These are phyloP conservation scores for Aspergillus panamensis DNA, from an alignment of 495 filamentous ascomycete genomes.

Conservation along the genomic window DNA sequence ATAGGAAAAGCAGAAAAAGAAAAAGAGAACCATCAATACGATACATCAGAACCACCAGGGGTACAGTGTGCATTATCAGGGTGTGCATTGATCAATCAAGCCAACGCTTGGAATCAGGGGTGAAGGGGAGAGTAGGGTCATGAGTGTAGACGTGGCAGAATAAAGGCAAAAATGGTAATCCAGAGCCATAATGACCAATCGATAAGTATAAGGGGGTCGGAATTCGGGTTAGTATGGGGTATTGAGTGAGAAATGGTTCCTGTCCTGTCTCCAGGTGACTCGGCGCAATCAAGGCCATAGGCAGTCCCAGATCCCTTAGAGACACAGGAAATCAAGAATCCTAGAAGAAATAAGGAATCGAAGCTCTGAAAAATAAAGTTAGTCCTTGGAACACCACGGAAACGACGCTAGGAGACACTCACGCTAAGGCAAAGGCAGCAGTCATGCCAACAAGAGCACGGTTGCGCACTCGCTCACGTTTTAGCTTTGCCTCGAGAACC, in stretches of 20 bases:
- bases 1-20: conserved; percentile 1
- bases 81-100: background rate
- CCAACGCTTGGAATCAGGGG: conserved; percentile 13
- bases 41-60: conserved; percentile 25
- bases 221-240: background rate
- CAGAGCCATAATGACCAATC: conserved; percentile 1
- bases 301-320: background rate
- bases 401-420: conserved; percentile 39
- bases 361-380: conserved; percentile 32
- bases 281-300: background rate
- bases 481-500: conserved; percentile 68
- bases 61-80: conserved; percentile 3
- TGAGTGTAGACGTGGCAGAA: background rate
- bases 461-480: conserved; percentile 77
- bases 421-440: conserved; percentile 85
- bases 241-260: background rate
- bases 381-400: conserved; percentile 13
- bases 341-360: conserved; percentile 49
- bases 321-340: background rate
- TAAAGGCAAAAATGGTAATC: background rate
- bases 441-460: conserved; percentile 80
- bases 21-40: conserved; percentile 18
- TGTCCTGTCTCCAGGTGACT: background rate
- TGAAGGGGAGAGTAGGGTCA: conserved; percentile 4
- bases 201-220: conserved; percentile 1